Base-by-base conservation (phyloP, 345 rosid species). In the Triadica sebifera region DNA sequence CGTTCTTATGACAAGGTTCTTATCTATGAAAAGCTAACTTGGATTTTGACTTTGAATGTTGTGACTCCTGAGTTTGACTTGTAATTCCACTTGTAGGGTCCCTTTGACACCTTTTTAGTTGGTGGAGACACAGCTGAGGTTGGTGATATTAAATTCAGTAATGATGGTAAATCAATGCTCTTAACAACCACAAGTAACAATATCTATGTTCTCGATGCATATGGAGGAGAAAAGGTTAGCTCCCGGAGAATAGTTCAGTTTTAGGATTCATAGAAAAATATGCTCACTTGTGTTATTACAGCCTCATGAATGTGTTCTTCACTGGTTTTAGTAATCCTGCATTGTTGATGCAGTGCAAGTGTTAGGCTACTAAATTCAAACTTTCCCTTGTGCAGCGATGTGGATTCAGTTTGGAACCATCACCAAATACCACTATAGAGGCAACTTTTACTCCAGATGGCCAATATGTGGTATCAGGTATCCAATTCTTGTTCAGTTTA, bases 41-140 rank as follows among this genome's bases (percentile, higher is more conserved):
- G 34, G 4, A 20, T 76, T 55, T 12, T 70, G 11, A 52, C 34
- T 29, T n/a, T 29, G 17, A 38, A 5, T 39, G 8, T 61, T 19
- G 12, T 22, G 37, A 11, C 62, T 49, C 41, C 9, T 38, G 64
- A 81, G 65, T 75, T 81, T 77, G 73, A 78, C 52, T 8, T 57
- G 47, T 37, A n/a, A 83, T 50, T 82, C 73, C 52, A 80, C 60
- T 52, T 73, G 49, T 72, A 93, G 98, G 99, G 99, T 56, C 98
- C 99, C 63, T 95, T 95, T 71, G 98, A 93, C 65, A 93, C 98
- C 65, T 95, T 95, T 84, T 77, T 93, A 76, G 99, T 95, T 53
- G 99, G 99, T 74, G 99, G 99, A 80, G 99, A 91, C 77, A 95
- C 87, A 41, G 94, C 97, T 24, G 97, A 95, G 84, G 97, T 95